phyloP scores from a whole-genome alignment of 2,329 filamentous ascomycete genomes.

The Paraconiothyrium sp. region DNA sequence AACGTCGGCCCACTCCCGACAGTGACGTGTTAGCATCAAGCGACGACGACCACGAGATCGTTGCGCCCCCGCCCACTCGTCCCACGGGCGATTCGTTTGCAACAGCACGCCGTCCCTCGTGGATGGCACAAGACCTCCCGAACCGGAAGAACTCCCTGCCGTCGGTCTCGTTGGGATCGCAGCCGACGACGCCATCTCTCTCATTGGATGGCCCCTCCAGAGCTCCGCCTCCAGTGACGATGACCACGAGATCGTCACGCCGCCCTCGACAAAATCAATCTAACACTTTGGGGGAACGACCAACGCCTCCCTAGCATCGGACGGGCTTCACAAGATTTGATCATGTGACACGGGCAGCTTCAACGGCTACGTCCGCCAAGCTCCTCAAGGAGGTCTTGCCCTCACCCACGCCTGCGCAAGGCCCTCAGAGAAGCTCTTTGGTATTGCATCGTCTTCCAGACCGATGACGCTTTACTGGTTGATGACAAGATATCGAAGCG shows the following conservation, averaged over 20 bases:
- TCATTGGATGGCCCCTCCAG: conserved; percentile 57
- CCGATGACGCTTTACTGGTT: too few species aligned
- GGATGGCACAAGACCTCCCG: conserved; percentile 83
- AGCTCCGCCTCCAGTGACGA: conserved; percentile 32
- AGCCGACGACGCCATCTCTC: conserved; percentile 79
- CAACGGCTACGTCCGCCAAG: background rate
- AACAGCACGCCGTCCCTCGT: conserved; percentile 42
- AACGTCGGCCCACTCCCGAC: background rate
- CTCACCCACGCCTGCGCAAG: too few species aligned
- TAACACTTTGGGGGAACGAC: background rate
- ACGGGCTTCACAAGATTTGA: background rate
- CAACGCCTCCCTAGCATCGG: background rate
- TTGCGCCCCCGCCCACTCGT: conserved; percentile 32
- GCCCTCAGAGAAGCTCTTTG: too few species aligned
- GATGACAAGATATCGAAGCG: too few species aligned
- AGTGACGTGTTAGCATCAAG: background rate
- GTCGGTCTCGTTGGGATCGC: conserved; percentile 73
- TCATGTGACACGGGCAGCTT: background rate
- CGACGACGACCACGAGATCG: background rate
- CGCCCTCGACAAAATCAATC: background rate
- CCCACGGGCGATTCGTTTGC: conserved; percentile 30
- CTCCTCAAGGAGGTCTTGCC: too few species aligned
- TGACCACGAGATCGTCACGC: background rate
- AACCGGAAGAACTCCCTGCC: conserved; percentile 79
- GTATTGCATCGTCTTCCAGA: too few species aligned